A percentile compares a stretch with the other conserved stretches of the same genome.
These are phyloP conservation scores for Clarireedia monteithiana DNA, from an alignment of 2,329 filamentous ascomycete genomes.

Conservation along the genomic window DNA sequence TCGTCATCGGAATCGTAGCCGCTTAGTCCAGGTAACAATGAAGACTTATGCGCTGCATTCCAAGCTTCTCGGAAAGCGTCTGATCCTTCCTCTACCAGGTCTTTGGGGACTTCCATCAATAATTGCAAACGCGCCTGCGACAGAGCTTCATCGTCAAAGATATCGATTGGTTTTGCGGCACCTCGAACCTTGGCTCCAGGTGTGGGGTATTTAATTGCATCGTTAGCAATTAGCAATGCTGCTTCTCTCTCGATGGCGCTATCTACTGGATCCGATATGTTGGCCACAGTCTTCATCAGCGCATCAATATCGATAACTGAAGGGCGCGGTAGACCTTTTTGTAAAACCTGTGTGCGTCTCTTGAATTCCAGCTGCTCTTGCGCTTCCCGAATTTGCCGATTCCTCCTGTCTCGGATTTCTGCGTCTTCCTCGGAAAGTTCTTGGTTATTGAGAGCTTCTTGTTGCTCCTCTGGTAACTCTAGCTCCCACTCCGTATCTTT, in stretches of 20 bases:
- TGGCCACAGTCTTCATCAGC: slow-evolving; percentile 55
- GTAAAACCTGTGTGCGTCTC: slow-evolving; percentile 85
- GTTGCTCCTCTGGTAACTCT: slow-evolving; percentile 77
- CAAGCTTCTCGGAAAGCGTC: slow-evolving; percentile 48
- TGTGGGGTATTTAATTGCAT: slow-evolving; percentile 69
- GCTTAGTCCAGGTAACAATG: slow-evolving; percentile 68
- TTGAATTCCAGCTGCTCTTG: slow-evolving; percentile 65
- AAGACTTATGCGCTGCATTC: slow-evolving; percentile 43
- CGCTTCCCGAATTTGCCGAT: slow-evolving; percentile 65
- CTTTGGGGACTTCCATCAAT: slow-evolving; percentile 36
- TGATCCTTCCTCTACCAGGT: slow-evolving; percentile 41
- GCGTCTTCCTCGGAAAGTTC: slow-evolving; percentile 50
- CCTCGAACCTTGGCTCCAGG: slow-evolving; percentile 58
- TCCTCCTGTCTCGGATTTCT: slow-evolving; percentile 71
- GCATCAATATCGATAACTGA: slow-evolving; percentile 61
- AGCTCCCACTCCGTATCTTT: slow-evolving; percentile 94
- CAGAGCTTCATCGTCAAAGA: slow-evolving; percentile 63
- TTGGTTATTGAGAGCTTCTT: slow-evolving; percentile 44
- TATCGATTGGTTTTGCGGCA: slow-evolving; percentile 48
- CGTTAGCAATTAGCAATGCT: slow-evolving; percentile 71
- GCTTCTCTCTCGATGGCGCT: slow-evolving; percentile 68
- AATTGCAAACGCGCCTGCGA: slow-evolving; percentile 72
- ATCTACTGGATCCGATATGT: slow-evolving; percentile 55
- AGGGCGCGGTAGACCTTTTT: slow-evolving; percentile 74
- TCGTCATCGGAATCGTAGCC: slow-evolving; percentile 73